Evolutionary conservation across 1,139 yeast species (phyloP), one percentile per base, ranked within the genome.

Genomic region (Pichia sp.): DNA sequence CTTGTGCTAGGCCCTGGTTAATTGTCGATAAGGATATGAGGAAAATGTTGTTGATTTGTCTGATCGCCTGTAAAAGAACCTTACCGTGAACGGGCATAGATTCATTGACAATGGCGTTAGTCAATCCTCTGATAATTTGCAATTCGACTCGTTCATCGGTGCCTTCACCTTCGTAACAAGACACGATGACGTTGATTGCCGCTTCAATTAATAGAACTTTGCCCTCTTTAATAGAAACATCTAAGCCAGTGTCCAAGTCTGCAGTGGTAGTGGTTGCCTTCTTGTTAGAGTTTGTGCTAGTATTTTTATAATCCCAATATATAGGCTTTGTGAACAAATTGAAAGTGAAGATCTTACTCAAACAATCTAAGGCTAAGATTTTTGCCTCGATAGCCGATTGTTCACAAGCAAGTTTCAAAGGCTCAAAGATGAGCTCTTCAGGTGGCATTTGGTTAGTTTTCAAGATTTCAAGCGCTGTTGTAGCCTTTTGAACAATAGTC

Each of bases 1-100:
- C 97, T 62, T 93, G 98, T 0, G 98, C 98, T 41, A 88, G 80
- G 1, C 91, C 84, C 59, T 91, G 98, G 54, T 87, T 91, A 19
- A 85, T 66, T 4, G 91, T 74, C 15, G 83, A 77, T 45, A 82
- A 67, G 0, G 96, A 86, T 43, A 86, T 72, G 30, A 91, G 81
- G 53, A 91, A 93, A 22, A 93, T 85, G 55, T 87, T 88, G 62
- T 91, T 91, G 16, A 91, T 84, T 54, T 86, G 95, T 56, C 98
- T 74, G 26, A 93, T 81, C 0, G 97, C 97, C 52, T 83, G 85
- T 46, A 93, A 67, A 35, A 93, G 66, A 0, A 93, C 74, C 6
- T 91, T 85, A 6, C 97, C 97, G 53, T 93, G 98, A 33, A 91
- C 86, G 17, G 94, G 82, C 61, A 86, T 72, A 31, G 80, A 74